Conservation (phyloP, 2,329 filamentous ascomycete species). For the Pyricularia sp. region DNA sequence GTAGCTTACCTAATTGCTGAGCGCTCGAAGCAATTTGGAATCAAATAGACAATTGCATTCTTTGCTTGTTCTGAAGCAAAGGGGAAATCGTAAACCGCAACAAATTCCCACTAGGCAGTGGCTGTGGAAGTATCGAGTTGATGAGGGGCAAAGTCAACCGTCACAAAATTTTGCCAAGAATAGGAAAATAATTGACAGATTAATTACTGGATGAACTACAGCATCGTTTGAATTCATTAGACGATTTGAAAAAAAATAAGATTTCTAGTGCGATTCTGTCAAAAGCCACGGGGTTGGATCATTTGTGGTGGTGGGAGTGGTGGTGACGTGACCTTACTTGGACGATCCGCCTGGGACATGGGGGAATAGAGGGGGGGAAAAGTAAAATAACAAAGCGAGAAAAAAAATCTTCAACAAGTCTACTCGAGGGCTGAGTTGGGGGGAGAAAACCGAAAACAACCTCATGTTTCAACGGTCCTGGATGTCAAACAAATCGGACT, state of each 20-base stretch:
- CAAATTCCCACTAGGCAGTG: background rate
- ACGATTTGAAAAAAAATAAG: background rate
- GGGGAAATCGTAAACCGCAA: too few species aligned
- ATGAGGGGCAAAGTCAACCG: background rate
- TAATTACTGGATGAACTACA: background rate
- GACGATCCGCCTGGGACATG: background rate
- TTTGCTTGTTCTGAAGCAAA: background rate
- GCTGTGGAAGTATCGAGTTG: background rate
- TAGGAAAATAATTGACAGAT: background rate
- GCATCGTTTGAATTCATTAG: background rate
- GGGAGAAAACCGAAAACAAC: conserved; percentile 17
- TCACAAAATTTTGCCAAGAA: background rate
- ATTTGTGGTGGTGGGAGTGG: background rate
- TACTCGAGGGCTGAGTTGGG: background rate
- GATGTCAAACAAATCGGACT: conserved; percentile 15
- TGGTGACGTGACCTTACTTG: background rate
- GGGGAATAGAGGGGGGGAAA: background rate
- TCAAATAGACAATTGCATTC: background rate
- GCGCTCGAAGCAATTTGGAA: background rate
- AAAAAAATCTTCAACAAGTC: background rate
- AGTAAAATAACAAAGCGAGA: background rate
- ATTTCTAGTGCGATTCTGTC: background rate
- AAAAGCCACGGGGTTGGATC: background rate
- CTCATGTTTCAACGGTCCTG: conserved; percentile 22
- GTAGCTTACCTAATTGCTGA: background rate